Percentiles rank a stretch among this genome's conserved stretches.
Conservation (phyloP, 495 filamentous ascomycete species). For the Neurospora africana region DNA sequence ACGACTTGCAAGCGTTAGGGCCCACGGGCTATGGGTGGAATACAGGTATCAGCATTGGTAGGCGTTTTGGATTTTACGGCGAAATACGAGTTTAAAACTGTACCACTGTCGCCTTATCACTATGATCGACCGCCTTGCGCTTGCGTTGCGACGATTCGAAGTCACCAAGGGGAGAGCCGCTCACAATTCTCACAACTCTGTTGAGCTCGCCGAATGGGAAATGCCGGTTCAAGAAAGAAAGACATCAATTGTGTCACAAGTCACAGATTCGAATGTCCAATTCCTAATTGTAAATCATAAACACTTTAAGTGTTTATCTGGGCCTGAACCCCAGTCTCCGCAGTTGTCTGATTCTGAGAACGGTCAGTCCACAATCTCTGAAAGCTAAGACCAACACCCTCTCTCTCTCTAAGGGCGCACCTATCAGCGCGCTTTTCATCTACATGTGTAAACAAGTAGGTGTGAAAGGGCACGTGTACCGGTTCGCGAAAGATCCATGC, state of each 20-base stretch:
- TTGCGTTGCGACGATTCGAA: neutral
- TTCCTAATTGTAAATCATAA: neutral
- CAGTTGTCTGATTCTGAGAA: neutral
- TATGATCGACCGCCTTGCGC: neutral
- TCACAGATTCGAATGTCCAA: neutral
- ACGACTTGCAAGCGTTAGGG: neutral
- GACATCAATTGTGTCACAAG: neutral
- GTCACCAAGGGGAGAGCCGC: neutral
- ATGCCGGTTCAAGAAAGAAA: neutral
- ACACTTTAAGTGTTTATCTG: neutral
- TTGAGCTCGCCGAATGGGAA: neutral
- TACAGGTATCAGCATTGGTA: neutral
- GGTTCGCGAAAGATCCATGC: neutral
- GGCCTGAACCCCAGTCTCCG: neutral
- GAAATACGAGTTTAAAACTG: neutral
- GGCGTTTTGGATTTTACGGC: neutral
- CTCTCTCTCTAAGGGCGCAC: neutral
- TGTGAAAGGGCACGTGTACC: neutral
- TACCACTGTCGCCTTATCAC: neutral
- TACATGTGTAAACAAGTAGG: neutral
- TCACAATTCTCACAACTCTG: neutral
- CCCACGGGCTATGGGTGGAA: neutral
- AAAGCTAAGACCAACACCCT: neutral
- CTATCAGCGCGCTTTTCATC: neutral
- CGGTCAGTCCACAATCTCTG: neutral